Percentiles rank a stretch among this genome's conserved stretches.
Evolutionary conservation across 179 eudicot species (phyloP).

Genomic region (Patellifolia procumbens): DNA sequence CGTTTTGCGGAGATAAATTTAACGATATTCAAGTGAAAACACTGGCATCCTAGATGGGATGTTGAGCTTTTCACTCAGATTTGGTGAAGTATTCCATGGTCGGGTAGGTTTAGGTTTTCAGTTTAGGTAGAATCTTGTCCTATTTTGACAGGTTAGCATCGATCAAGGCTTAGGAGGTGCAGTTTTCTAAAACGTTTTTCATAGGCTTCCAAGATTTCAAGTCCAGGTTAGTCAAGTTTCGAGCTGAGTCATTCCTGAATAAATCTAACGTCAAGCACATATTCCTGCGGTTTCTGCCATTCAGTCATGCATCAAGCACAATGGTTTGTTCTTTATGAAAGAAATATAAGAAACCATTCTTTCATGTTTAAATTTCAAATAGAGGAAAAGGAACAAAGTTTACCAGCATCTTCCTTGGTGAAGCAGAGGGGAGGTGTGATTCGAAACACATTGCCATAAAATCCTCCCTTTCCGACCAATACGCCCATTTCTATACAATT

Average conservation of each 20-base stretch:
- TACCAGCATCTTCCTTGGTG: conserved; percentile 90
- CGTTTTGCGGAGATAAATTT: no score
- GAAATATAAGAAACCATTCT: background rate
- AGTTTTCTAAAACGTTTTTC: no score
- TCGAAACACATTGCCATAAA: conserved; percentile 73
- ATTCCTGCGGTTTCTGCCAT: background rate
- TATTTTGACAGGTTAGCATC: background rate
- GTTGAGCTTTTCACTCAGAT: background rate
- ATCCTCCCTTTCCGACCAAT: conserved; percentile 89
- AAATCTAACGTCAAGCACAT: background rate
- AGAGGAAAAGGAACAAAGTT: conserved; percentile 9
- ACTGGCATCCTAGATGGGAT: no score
- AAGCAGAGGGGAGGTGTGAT: conserved; percentile 96
- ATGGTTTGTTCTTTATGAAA: no score
- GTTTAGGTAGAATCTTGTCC: background rate
- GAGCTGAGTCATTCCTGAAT: background rate
- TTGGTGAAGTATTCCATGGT: background rate
- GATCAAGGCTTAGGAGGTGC: background rate
- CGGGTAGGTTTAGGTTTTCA: background rate
- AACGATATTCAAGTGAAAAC: no score
- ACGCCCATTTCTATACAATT: conserved; percentile 69
- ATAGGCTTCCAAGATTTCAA: no score
- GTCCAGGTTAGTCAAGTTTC: no score
- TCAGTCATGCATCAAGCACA: background rate
- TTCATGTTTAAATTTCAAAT: background rate